Base-by-base conservation (phyloP, 305 asterid species). In the Fraxinus platypoda region DNA sequence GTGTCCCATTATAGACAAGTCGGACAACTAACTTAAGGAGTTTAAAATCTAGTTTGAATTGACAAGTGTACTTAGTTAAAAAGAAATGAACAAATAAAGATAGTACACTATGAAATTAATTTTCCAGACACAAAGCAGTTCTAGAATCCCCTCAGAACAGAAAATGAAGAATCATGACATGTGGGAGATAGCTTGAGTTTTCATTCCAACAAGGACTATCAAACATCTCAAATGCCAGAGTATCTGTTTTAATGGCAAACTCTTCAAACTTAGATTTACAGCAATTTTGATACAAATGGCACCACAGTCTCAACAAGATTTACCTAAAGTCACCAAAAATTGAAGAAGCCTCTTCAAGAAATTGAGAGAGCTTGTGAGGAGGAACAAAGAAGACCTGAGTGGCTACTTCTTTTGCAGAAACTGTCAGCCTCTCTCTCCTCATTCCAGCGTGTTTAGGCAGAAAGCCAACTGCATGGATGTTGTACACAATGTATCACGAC, bases 321-420 rank as follows among this genome's bases (percentile, higher is more conserved):
- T 89, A 94, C 98, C 99, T 92, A 33, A 90, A 84, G 59, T 88
- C 84, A 62, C 97, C 97, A 86, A 94, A 95, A 81, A 90, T 85
- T 34, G 89, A 71, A 76, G 89, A 84, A 76, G 92, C 73, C 88
- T 95, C 99, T 72, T 93, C 96, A 26, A 95, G 91, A 89, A 92
- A 94, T 81, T 88, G 96, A 86, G 85, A 77, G 41, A 95, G 94
- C 87, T 93, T 95, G 94, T 94, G 97, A 38, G 99, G 98, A 38
- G 97, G 97, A 77, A 95, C 95, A 80, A 90, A 95, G 87, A 95
- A 94, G 78, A 93, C 90, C 85, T 92, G 98, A 62, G 98, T 93
- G 70, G 95, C 83, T 38, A 91, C 87, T 87, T 85, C 89, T 81
- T 86, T 91, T 33, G 99, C 95, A 80, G 97, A 91, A 84, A 90